These are phyloP conservation scores for Chenopodium quinoa DNA, from an alignment of 148 eudicot genomes.

Conservation along the genomic window DNA sequence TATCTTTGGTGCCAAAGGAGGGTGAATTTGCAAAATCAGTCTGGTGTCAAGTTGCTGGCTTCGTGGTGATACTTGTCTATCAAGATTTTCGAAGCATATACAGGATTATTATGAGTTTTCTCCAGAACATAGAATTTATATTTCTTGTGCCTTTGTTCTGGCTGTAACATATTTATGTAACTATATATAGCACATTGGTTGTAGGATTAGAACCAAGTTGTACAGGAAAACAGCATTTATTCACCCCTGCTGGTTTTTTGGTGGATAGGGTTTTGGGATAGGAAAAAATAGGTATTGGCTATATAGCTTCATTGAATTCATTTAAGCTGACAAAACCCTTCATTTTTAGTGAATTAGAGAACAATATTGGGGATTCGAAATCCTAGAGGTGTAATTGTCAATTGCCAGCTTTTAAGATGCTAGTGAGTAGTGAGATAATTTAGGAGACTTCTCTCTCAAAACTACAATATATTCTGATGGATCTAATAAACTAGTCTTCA, in stretches of 20 bases:
- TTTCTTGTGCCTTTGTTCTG: slow-evolving; percentile 11
- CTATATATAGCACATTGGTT: slow-evolving; percentile 3
- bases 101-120: not conserved
- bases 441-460: too few relatives aligned
- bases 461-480: too few relatives aligned
- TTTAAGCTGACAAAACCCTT: too few relatives aligned
- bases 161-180: slow-evolving; percentile 26
- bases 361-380: too few relatives aligned
- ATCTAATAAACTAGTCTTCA: too few relatives aligned
- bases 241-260: not conserved
- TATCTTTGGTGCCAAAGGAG: not conserved
- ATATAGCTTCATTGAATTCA: too few relatives aligned
- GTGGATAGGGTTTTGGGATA: not conserved
- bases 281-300: too few relatives aligned
- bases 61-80: not conserved
- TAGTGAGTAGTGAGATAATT: too few relatives aligned
- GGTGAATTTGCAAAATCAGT: not conserved
- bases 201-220: not conserved
- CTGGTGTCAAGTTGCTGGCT: not conserved
- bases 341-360: too few relatives aligned
- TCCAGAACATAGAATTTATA: slow-evolving; percentile 5
- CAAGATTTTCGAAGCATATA: not conserved
- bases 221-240: slow-evolving; percentile 15
- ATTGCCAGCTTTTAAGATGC: not conserved
- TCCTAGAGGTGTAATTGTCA: too few relatives aligned